Evolutionary conservation across 2,329 filamentous ascomycete species (phyloP).

Genomic region (Microsporum canis): DNA sequence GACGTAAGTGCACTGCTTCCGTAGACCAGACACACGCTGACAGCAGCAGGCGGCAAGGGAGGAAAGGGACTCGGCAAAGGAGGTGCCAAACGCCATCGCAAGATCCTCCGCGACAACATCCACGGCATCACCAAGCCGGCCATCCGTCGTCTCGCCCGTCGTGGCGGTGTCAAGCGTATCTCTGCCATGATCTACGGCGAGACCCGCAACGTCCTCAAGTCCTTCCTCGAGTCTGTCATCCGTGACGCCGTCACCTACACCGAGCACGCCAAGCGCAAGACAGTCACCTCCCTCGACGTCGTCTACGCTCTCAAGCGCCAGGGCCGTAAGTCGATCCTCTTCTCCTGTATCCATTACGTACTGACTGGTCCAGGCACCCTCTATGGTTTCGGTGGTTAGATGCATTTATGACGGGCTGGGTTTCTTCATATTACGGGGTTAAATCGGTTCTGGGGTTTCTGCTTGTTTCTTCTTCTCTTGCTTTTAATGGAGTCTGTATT

Average conservation of each 20-base stretch:
- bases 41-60: conserved; percentile 67
- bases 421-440: conserved; percentile 7
- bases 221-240: conserved; percentile 73
- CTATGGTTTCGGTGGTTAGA: conserved; percentile 82
- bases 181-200: conserved; percentile 88
- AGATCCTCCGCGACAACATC: conserved; percentile 99
- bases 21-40: conserved; percentile 12
- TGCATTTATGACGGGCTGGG: not conserved
- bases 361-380: conserved; percentile 41
- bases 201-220: conserved; percentile 71
- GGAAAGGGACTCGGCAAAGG: conserved; percentile 98
- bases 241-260: conserved; percentile 71
- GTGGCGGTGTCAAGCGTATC: conserved; percentile 99
- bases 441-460: conserved; percentile 6
- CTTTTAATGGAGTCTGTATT: not conserved
- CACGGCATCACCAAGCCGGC: conserved; percentile 98
- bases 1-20: conserved; percentile 39
- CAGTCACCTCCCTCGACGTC: conserved; percentile 47
- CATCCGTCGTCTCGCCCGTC: conserved; percentile 94
- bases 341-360: conserved; percentile 27
- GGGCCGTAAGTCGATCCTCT: conserved; percentile 34
- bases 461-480: conserved; percentile 7
- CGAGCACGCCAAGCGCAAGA: conserved; percentile 65
- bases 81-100: conserved; percentile 96
- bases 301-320: conserved; percentile 54